Conservation (phyloP, 768 basidiomycete species). For the Hygrocybe punicea region DNA sequence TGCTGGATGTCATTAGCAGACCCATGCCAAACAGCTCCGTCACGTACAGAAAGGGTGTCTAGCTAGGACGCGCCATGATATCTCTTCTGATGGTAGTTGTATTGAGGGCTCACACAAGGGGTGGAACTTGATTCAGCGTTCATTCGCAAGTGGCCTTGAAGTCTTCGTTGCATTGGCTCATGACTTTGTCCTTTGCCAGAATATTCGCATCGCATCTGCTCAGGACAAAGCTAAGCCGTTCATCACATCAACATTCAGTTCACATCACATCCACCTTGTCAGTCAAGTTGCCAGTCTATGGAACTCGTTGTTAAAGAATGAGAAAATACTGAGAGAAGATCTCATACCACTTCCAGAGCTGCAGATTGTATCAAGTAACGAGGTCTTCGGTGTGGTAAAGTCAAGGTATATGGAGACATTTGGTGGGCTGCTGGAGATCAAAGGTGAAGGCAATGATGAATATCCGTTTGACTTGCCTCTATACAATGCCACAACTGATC, state of each 20-base stretch:
- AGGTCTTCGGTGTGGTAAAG: neutral
- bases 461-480: neutral
- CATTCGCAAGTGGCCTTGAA: neutral
- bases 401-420: neutral
- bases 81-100: too few relatives aligned
- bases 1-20: neutral
- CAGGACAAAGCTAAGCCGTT: neutral
- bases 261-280: too few relatives aligned
- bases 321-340: neutral
- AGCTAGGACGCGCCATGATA: too few relatives aligned
- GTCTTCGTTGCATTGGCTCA: neutral
- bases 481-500: neutral
- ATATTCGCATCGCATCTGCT: neutral
- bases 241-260: neutral
- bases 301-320: neutral
- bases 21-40: neutral
- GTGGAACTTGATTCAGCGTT: neutral
- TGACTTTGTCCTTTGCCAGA: too few relatives aligned
- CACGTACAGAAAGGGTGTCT: neutral
- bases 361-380: neutral
- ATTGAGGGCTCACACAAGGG: too few relatives aligned
- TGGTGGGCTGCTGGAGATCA: neutral
- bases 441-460: neutral
- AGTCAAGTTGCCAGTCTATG: neutral
- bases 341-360: neutral